Evolutionary conservation across 495 filamentous ascomycete species (phyloP).

Genomic region (Talaromyces nanjingensis): DNA sequence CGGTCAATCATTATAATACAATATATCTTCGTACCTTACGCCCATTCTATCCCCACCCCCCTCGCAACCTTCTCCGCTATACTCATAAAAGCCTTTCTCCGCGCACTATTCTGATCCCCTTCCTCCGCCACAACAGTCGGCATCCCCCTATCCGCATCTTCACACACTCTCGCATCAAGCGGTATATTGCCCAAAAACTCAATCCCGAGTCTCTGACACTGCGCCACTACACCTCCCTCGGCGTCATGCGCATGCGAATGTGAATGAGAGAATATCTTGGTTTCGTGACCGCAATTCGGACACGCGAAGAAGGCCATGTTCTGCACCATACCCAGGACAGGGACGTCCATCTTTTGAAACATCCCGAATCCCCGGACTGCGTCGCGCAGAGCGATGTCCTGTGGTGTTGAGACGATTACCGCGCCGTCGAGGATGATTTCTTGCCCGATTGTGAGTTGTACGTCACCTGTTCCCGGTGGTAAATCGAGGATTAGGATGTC

Average conservation of each 20-base stretch:
- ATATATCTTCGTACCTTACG: not conserved
- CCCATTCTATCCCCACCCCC: conserved; percentile 39
- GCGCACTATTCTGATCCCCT: conserved; percentile 60
- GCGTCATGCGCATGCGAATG: conserved; percentile 21
- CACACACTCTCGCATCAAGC: conserved; percentile 77
- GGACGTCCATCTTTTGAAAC: conserved; percentile 74
- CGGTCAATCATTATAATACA: not conserved
- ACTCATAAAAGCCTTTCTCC: conserved; percentile 62
- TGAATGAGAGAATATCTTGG: conserved; percentile 64
- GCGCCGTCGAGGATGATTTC: conserved; percentile 80
- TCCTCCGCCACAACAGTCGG: conserved; percentile 91
- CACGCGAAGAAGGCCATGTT: conserved; percentile 92
- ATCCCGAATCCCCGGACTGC: conserved; percentile 85
- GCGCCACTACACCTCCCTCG: conserved; percentile 40
- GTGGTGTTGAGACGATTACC: conserved; percentile 89
- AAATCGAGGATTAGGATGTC: conserved; percentile 88
- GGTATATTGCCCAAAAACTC: conserved; percentile 84
- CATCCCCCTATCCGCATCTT: conserved; percentile 81
- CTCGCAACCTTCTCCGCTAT: conserved; percentile 57
- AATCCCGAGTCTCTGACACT: conserved; percentile 60
- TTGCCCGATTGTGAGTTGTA: conserved; percentile 88
- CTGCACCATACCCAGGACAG: conserved; percentile 85
- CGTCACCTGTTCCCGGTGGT: conserved; percentile 91
- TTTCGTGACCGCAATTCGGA: conserved; percentile 64
- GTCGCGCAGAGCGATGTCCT: conserved; percentile 83